These are phyloP conservation scores for Eragrostis tef DNA, from an alignment of 202 grass and related monocot genomes.

Conservation along the genomic window DNA sequence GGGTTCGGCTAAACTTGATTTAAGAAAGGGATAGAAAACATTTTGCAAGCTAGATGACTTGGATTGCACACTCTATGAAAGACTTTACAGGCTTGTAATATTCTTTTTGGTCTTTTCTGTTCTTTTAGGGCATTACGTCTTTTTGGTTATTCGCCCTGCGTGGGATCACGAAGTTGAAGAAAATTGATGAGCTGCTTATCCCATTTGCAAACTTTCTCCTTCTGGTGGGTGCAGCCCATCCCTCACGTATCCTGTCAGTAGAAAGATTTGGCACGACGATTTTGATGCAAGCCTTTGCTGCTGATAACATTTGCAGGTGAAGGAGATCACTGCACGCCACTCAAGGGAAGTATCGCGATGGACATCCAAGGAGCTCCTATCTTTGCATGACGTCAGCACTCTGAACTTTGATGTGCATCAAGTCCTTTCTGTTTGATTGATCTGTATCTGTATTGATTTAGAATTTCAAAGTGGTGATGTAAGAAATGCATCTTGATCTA, in stretches of 20 bases:
- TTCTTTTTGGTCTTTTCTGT: not conserved
- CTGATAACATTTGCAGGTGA: slow-evolving; percentile 8
- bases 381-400: not conserved
- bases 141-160: not conserved
- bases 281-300: not conserved
- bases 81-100: not conserved
- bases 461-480: too few relatives aligned
- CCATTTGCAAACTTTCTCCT: not conserved
- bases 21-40: not conserved
- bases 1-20: not conserved
- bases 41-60: not conserved
- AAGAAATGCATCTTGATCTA: too few relatives aligned
- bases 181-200: not conserved
- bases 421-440: not conserved
- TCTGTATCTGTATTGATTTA: too few relatives aligned
- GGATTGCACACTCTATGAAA: not conserved
- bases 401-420: not conserved
- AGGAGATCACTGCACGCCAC: not conserved
- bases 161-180: not conserved
- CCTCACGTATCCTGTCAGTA: not conserved
- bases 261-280: not conserved
- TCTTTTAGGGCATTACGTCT: not conserved
- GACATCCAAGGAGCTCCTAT: not conserved
- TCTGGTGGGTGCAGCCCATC: not conserved
- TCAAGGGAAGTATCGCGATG: not conserved